Conservation (phyloP, 352 stramenopile genomes). For the Peronosclerospora sorghi region DNA sequence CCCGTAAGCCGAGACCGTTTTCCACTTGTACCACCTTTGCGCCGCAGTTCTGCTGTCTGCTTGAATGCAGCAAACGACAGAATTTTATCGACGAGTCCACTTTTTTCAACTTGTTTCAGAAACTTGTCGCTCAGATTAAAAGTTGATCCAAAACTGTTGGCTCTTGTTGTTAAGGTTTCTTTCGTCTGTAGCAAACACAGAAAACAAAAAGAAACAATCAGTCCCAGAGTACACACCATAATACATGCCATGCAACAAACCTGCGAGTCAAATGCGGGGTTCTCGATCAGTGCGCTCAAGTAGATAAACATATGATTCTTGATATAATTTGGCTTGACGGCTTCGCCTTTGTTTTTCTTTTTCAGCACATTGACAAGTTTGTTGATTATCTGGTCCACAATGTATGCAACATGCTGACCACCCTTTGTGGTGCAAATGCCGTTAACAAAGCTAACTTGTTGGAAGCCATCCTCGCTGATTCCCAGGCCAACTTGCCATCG, state of each 20-base stretch:
- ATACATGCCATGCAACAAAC: conserved; percentile 8
- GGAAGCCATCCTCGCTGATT: conserved; percentile 88
- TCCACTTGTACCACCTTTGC: conserved; percentile 65
- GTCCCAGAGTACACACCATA: background rate
- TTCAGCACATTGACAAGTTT: conserved; percentile 88
- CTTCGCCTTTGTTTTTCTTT: conserved; percentile 89
- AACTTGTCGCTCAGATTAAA: conserved; percentile 83
- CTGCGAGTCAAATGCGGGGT: conserved; percentile 96
- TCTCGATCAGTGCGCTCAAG: conserved; percentile 94
- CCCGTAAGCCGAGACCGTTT: conserved; percentile 81
- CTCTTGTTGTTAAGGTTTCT: conserved; percentile 90
- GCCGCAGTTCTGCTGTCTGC: conserved; percentile 84
- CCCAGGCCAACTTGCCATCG: conserved; percentile 92
- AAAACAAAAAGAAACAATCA: background rate
- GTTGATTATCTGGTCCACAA: conserved; percentile 84
- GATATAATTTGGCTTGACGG: conserved; percentile 90
- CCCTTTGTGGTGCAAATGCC: conserved; percentile 94
- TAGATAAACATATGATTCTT: conserved; percentile 96
- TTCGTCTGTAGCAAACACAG: conserved; percentile 74
- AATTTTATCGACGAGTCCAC: conserved; percentile 85
- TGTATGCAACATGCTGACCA: conserved; percentile 93
- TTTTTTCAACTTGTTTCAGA: conserved; percentile 82
- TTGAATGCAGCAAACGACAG: conserved; percentile 88
- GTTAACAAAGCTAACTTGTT: conserved; percentile 97
- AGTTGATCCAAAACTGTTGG: conserved; percentile 77